phyloP scores from a whole-genome alignment of 1,284 basidiomycete species.

The Lentinus polychrous region DNA sequence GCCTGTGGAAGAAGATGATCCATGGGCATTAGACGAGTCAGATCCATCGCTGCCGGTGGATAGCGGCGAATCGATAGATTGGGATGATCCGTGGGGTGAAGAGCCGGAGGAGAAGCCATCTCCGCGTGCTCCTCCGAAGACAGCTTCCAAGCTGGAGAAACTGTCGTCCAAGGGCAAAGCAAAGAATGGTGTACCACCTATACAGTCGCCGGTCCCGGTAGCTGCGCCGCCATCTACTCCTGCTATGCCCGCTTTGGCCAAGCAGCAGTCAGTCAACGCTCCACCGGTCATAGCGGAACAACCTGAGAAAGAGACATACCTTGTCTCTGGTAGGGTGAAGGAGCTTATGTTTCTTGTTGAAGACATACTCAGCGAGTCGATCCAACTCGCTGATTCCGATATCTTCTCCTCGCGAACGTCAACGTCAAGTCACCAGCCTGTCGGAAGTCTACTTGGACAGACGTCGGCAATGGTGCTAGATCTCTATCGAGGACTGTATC shows the following conservation, averaged over 20 bases:
- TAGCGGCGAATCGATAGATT: slow-evolving; percentile 28
- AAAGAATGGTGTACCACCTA: slow-evolving; percentile 11
- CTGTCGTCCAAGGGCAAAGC: slow-evolving; percentile 44
- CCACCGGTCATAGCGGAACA: slow-evolving; percentile 6
- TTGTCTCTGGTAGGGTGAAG: slow-evolving; percentile 49
- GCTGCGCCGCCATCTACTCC: slow-evolving; percentile 21
- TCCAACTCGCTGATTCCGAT: slow-evolving; percentile 47
- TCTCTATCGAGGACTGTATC: slow-evolving; percentile 77
- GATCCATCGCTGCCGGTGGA: slow-evolving; percentile 10
- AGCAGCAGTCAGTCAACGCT: not conserved
- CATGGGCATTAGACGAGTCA: slow-evolving; percentile 17
- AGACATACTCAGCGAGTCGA: slow-evolving; percentile 51
- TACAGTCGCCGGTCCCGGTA: slow-evolving; percentile 15
- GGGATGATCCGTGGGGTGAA: slow-evolving; percentile 64
- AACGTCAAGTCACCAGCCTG: slow-evolving; percentile 19
- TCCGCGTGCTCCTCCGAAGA: slow-evolving; percentile 32
- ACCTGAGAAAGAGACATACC: slow-evolving; percentile 43
- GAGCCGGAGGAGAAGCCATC: slow-evolving; percentile 21
- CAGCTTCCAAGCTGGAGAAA: slow-evolving; percentile 52
- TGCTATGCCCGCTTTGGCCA: slow-evolving; percentile 9
- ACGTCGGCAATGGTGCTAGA: slow-evolving; percentile 69
- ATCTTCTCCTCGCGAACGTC: slow-evolving; percentile 34
- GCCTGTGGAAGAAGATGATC: slow-evolving; percentile 56
- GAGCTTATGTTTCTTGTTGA: slow-evolving; percentile 56
- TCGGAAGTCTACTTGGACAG: slow-evolving; percentile 53